phyloP scores from a whole-genome alignment of 768 basidiomycete species.

The Russula dissimulans region DNA sequence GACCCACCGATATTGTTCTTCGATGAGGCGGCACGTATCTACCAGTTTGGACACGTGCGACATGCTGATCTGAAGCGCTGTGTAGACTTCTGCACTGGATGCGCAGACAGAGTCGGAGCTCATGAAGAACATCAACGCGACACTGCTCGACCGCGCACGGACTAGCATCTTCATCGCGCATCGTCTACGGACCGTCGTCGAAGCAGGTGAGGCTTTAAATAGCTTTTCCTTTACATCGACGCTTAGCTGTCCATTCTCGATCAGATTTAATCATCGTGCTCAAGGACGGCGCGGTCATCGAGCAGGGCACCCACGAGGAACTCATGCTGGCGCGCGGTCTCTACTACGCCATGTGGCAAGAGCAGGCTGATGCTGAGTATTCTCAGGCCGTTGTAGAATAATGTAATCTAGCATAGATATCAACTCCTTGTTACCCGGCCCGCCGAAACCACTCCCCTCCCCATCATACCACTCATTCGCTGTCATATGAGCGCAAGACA shows the following conservation, averaged over 20 bases:
- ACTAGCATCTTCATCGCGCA: conserved; percentile 98
- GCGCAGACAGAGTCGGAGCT: conserved; percentile 91
- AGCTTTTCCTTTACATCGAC: neutral
- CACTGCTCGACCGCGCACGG: conserved; percentile 63
- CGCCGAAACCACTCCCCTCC: neutral
- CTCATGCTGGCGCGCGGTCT: conserved; percentile 61
- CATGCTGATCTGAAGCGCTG: conserved; percentile 4
- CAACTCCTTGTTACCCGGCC: neutral
- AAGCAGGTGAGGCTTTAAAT: conserved; percentile 54
- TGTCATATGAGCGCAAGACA: conserved; percentile 14
- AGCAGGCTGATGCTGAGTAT: conserved; percentile 42
- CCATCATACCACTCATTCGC: no score
- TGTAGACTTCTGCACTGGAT: conserved; percentile 89
- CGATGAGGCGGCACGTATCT: conserved; percentile 80
- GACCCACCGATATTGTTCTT: conserved; percentile 96
- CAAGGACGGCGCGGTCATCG: conserved; percentile 80
- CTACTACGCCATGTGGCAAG: conserved; percentile 76
- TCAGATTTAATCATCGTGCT: conserved; percentile 90
- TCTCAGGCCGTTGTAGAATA: conserved; percentile 9
- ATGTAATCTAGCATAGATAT: neutral
- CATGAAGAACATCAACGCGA: conserved; percentile 86
- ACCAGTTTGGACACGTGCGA: neutral
- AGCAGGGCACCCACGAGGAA: conserved; percentile 90
- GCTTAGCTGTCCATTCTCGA: neutral
- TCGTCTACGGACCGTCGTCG: conserved; percentile 78